These are phyloP conservation scores for Nannizziopsis arthrosporioides DNA, from an alignment of 2,329 filamentous ascomycete genomes.

Conservation along the genomic window DNA sequence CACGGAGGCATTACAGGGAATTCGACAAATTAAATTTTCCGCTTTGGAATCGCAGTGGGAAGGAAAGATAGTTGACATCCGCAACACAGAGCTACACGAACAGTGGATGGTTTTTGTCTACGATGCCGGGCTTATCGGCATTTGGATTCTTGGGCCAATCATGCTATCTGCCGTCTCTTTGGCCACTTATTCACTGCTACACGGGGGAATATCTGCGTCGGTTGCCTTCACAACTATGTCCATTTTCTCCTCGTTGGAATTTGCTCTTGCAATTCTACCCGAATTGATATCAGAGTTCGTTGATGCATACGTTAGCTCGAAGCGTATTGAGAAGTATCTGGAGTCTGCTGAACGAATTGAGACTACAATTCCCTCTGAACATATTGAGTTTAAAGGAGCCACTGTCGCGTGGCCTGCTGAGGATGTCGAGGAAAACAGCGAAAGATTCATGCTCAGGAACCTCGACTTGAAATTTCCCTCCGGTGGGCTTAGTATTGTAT, in stretches of 20 bases:
- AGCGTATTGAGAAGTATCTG: slow-evolving; percentile 61
- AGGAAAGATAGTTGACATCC: slow-evolving; percentile 51
- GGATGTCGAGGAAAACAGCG: slow-evolving; percentile 41
- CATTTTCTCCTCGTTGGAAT: slow-evolving; percentile 62
- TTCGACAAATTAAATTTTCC: slow-evolving; percentile 75
- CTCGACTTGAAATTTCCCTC: slow-evolving; percentile 55
- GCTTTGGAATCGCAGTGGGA: slow-evolving; percentile 67
- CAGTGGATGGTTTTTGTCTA: slow-evolving; percentile 56
- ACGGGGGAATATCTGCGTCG: slow-evolving; percentile 55
- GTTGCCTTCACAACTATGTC: slow-evolving; percentile 69
- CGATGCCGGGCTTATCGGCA: slow-evolving; percentile 52
- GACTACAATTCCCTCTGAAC: slow-evolving; percentile 44
- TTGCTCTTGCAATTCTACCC: slow-evolving; percentile 58
- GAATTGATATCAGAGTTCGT: slow-evolving; percentile 59
- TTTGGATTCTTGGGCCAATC: slow-evolving; percentile 64
- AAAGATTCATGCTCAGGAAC: slow-evolving; percentile 54
- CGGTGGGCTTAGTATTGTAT: slow-evolving; percentile 60
- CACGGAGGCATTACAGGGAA: slow-evolving; percentile 65
- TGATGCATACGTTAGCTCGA: slow-evolving; percentile 61
- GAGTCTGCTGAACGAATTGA: slow-evolving; percentile 51
- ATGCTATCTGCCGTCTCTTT: slow-evolving; percentile 61
- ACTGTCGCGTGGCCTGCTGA: slow-evolving; percentile 66
- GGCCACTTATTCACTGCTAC: slow-evolving; percentile 52
- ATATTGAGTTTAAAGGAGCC: slow-evolving; percentile 55
- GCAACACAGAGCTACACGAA: slow-evolving; percentile 54